Evolutionary conservation across 1,284 basidiomycete species (phyloP), one percentile per base, ranked within the genome.

Genomic region (Tilletia indica): DNA sequence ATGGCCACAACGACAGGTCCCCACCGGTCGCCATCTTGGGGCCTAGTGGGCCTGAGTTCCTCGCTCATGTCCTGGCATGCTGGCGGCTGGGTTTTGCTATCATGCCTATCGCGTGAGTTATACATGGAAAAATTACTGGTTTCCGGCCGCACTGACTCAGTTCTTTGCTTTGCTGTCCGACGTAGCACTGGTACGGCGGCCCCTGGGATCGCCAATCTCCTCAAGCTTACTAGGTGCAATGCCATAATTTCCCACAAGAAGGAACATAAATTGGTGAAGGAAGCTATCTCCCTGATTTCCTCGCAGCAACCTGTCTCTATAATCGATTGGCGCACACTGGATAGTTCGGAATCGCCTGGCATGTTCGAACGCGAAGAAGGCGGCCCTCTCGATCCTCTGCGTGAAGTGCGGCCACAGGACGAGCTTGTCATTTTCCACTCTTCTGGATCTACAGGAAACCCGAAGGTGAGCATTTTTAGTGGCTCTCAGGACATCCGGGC

Each of bases 381-480:
- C 34, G 58, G 6, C 9, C 21, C 31, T 38, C 34, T 63, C 21
- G 6, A 31, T 12, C n/a, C 58, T 9, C 9, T 63, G 8, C 36
- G 25, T 19, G 58, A 63, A 31, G 36, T 63, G 5, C 21, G 11
- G 5, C 58, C 58, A 14, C 14, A 25, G 19, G 8, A 9, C 58
- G 86, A 87, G 1, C 85, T 87, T 12, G 87, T 89, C 11, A 86
- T 90, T 69, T 84, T 90, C n/a, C 90, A 90, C 75, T 89, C 89
- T 3, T 88, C 87, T 0, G 89, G 89, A 48, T 89, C 89, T 14
- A 88, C 88, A 5, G 85, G 88, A 34, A 85, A 86, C 67, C 86
- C 86, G 9, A 88, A 89, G 77, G 87, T 88, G 0, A 86, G 88
- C 56, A 80, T 9, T 45, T 14, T 8, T 9, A 14, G 42, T 45